Evolutionary conservation across 2,329 filamentous ascomycete genomes (phyloP), one percentile per base, ranked within the genome.

Genomic region (Trichoderma koningii): DNA sequence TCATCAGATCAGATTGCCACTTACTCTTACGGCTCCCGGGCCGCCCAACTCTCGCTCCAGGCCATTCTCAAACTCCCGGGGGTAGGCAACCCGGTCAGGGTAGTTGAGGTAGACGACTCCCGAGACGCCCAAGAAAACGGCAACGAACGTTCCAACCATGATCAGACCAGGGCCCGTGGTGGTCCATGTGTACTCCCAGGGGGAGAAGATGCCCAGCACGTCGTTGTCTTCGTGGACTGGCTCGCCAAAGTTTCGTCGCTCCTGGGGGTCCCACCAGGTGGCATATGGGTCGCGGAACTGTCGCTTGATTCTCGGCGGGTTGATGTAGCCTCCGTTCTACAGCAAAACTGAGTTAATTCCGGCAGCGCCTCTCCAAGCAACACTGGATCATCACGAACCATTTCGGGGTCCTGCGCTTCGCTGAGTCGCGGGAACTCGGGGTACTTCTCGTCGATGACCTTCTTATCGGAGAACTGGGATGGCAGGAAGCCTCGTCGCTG

Each of bases 221-320:
- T 99, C 96, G 78, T 97, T 90, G 78, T 99, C 95, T 79, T 99
- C 96, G 78, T 99, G 94, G 60, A 96, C 87, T 14, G 94, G 92
- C 79, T 99, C 96, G 78, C 93, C 93, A 76, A 91, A 98, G 84
- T 99, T 98, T 74, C 95, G 88, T 76, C 93, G 89, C 79, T 98
- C 95, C 81, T 99, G 95, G 78, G 93, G 90, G 80, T 99, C 94
- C 92, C 93, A 98, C 92, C 93, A 99, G 75, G 92, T 89, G 75
- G 80, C 94, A 77, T 98, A 87, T 42, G 96, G 95, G 78, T 98
- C 95, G 76, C 95, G 92, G 81, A 92, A 91, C 78, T 93, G 89
- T 71, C 94, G 90, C 84, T 97, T 97, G 79, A 94, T 82, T 63
- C 84, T 80, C 15, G 88, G 87, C 66, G 91, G 90, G 80, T 93